Conservation (phyloP, 2,329 filamentous ascomycete species). For the Phoma sp. region DNA sequence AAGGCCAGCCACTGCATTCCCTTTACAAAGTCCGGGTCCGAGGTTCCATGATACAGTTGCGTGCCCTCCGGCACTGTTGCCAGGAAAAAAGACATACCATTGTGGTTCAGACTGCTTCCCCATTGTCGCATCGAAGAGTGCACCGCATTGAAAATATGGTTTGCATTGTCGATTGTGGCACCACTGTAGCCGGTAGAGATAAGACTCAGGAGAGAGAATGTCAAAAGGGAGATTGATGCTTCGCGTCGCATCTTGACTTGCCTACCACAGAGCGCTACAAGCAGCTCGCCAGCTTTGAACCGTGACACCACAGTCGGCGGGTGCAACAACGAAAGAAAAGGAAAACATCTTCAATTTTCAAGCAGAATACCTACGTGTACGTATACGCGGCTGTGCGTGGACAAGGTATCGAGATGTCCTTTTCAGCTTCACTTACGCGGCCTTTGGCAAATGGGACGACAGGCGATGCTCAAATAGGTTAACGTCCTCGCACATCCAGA, state of each 20-base stretch:
- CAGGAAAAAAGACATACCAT: slow-evolving; percentile 75
- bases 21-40: slow-evolving; percentile 52
- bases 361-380: slow-evolving; percentile 9
- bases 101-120: slow-evolving; percentile 75
- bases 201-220: slow-evolving; percentile 3
- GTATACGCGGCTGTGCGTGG: slow-evolving; percentile 18
- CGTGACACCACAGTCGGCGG: background rate
- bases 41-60: slow-evolving; percentile 70
- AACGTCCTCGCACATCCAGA: slow-evolving; percentile 6
- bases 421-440: slow-evolving; percentile 17
- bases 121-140: slow-evolving; percentile 76
- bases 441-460: slow-evolving; percentile 3
- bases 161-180: slow-evolving; percentile 55
- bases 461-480: slow-evolving; percentile 11
- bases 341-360: background rate
- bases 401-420: slow-evolving; percentile 12
- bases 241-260: slow-evolving; percentile 21
- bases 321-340: background rate
- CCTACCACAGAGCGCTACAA: slow-evolving; percentile 4
- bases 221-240: slow-evolving; percentile 2
- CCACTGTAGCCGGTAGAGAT: background rate
- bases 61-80: slow-evolving; percentile 69
- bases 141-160: slow-evolving; percentile 74
- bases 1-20: slow-evolving; percentile 76
- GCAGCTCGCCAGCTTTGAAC: slow-evolving; percentile 1